A percentile compares a stretch with the other conserved stretches of the same genome.
Evolutionary conservation across 768 basidiomycete species (phyloP).

Genomic region (Lyophyllum shimeji): DNA sequence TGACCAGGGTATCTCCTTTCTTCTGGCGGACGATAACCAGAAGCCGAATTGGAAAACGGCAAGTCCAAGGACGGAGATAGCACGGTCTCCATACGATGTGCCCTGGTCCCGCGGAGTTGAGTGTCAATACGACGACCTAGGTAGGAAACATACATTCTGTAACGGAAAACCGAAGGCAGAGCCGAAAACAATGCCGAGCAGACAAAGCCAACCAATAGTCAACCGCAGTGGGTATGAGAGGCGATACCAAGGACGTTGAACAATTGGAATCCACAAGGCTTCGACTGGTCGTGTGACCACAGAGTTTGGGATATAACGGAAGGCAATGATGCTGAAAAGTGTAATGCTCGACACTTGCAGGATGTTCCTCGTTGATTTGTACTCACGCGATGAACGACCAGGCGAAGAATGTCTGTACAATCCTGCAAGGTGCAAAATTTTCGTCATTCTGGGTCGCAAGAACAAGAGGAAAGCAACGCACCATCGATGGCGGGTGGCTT

Average conservation of each 20-base stretch:
- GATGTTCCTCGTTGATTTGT: not conserved
- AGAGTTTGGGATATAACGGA: conserved; percentile 79
- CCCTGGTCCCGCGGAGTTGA: conserved; percentile 22
- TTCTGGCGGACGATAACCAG: conserved; percentile 63
- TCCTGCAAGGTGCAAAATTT: conserved; percentile 39
- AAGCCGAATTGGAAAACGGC: conserved; percentile 78
- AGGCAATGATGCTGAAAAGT: conserved; percentile 63
- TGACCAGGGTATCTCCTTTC: conserved; percentile 70
- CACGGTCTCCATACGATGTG: conserved; percentile 74
- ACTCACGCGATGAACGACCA: conserved; percentile 80
- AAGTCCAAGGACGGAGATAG: conserved; percentile 80
- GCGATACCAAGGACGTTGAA: conserved; percentile 68
- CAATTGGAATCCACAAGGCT: conserved; percentile 64
- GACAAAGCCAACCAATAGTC: conserved; percentile 70
- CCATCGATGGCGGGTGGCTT: conserved; percentile 77
- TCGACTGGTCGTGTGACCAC: conserved; percentile 70
- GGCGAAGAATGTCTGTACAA: conserved; percentile 78
- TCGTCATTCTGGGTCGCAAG: conserved; percentile 7
- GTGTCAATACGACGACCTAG: conserved; percentile 10
- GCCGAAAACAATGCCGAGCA: conserved; percentile 78
- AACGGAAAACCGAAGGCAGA: conserved; percentile 84
- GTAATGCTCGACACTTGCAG: not conserved
- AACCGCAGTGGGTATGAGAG: conserved; percentile 53
- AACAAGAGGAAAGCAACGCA: conserved; percentile 26
- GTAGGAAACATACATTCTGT: conserved; percentile 39